Evolutionary conservation across 441 rosid species (phyloP).

Genomic region (Dalechampia spathulata): DNA sequence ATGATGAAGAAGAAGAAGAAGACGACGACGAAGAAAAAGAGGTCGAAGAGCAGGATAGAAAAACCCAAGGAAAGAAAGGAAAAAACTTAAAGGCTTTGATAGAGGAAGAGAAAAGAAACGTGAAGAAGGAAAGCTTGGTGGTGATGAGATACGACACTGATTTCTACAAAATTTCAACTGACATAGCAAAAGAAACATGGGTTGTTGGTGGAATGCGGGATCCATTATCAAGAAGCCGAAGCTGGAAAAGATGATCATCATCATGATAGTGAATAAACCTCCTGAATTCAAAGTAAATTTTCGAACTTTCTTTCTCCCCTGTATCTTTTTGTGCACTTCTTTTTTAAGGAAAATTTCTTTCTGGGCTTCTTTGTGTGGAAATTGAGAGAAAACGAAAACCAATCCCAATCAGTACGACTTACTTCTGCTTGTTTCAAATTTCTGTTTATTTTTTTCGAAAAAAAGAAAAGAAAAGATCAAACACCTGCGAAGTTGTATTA

Average conservation of each 20-base stretch:
- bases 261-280: neutral
- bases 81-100: conserved; percentile 54
- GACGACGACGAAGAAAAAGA: conserved; percentile 17
- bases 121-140: conserved; percentile 23
- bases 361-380: conserved; percentile 17
- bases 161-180: conserved; percentile 54
- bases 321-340: conserved; percentile 3
- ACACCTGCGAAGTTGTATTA: neutral
- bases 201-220: conserved; percentile 56
- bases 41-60: neutral
- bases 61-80: conserved; percentile 24
- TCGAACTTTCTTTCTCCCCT: neutral
- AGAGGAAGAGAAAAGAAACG: conserved; percentile 56
- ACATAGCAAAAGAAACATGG: conserved; percentile 79
- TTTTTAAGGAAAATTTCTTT: conserved; percentile 4
- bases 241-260: conserved; percentile 60
- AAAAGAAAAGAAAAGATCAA: neutral
- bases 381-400: conserved; percentile 8
- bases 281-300: conserved; percentile 2
- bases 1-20: conserved; percentile 11
- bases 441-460: neutral
- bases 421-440: conserved; percentile 2
- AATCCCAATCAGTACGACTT: conserved; percentile 12
- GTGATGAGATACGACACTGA: conserved; percentile 54
- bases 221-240: conserved; percentile 56